A percentile compares a stretch with the other conserved stretches of the same genome.
Conservation (phyloP, 495 filamentous ascomycete species). For the Chlorociboria aeruginascens region DNA sequence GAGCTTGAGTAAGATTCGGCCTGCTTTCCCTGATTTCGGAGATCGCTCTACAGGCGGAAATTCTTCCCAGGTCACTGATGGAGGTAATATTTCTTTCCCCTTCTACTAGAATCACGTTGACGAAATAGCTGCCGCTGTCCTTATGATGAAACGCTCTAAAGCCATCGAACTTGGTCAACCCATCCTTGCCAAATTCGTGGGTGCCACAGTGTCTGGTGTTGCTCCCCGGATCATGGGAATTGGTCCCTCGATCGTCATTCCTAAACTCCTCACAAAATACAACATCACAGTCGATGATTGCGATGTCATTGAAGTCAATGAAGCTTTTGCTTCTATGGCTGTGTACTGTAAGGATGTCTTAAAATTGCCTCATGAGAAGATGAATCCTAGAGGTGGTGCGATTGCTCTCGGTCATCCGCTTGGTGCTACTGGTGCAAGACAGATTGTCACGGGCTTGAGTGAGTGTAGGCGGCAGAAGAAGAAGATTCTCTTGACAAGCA, state of each 20-base stretch:
- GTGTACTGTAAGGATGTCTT: conserved; percentile 80
- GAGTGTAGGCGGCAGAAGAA: conserved; percentile 69
- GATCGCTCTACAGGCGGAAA: conserved; percentile 89
- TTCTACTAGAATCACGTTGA: too few species aligned
- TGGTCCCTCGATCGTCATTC: conserved; percentile 84
- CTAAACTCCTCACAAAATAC: conserved; percentile 79
- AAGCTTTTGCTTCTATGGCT: conserved; percentile 96
- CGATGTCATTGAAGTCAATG: conserved; percentile 90
- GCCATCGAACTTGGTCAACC: conserved; percentile 82
- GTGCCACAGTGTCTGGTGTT: conserved; percentile 80
- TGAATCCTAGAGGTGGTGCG: conserved; percentile 80
- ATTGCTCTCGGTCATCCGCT: conserved; percentile 71
- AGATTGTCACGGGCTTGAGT: conserved; percentile 75
- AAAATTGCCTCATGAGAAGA: conserved; percentile 66
- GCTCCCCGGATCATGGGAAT: conserved; percentile 96
- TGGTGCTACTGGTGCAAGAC: conserved; percentile 67
- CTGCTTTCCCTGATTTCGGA: conserved; percentile 84
- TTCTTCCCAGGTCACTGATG: conserved; percentile 89
- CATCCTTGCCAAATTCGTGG: conserved; percentile 89
- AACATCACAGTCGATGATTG: conserved; percentile 68
- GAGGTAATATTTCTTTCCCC: conserved; percentile 31
- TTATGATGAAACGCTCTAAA: conserved; percentile 88
- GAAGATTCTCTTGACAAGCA: conserved; percentile 73
- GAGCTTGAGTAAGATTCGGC: conserved; percentile 68
- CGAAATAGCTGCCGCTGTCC: conserved; percentile 58